These are phyloP conservation scores for Diplogelasinospora grovesii DNA, from an alignment of 495 filamentous ascomycete species.

Conservation along the genomic window DNA sequence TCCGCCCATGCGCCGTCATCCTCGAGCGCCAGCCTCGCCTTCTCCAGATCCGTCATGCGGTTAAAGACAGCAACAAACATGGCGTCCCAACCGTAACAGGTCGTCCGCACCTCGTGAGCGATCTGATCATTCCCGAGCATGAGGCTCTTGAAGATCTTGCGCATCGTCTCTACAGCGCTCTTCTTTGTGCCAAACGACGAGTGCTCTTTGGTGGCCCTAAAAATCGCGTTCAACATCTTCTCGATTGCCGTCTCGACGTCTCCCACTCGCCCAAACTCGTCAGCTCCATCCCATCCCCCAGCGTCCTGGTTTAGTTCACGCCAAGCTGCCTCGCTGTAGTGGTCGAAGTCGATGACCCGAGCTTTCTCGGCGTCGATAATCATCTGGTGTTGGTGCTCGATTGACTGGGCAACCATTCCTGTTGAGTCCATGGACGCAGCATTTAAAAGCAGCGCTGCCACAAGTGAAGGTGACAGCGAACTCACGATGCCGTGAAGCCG, in stretches of 20 bases:
- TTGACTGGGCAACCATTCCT: too few species aligned
- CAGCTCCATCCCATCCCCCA: background rate
- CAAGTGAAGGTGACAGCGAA: too few species aligned
- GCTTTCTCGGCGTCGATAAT: background rate
- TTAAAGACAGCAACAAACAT: background rate
- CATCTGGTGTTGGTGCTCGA: too few species aligned
- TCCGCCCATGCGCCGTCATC: background rate
- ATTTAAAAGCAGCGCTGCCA: too few species aligned
- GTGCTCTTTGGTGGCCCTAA: background rate
- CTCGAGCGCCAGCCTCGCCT: background rate
- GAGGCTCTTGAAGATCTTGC: conserved; percentile 8
- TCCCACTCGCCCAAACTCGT: conserved; percentile 2
- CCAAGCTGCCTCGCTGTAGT: conserved; percentile 3
- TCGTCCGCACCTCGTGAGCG: conserved; percentile 1
- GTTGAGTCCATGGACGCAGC: too few species aligned
- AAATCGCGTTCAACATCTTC: background rate
- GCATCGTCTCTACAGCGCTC: conserved; percentile 9
- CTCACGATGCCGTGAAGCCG: too few species aligned
- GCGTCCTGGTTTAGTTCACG: conserved; percentile 6
- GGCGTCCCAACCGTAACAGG: background rate
- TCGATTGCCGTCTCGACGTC: background rate
- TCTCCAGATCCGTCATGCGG: background rate
- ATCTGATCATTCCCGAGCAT: conserved; percentile 1
- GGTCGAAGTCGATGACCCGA: conserved; percentile 3
- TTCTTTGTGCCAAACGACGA: conserved; percentile 8